Evolutionary conservation across 345 rosid species (phyloP), one percentile per base, ranked within the genome.

Genomic region (Salix dunnii): DNA sequence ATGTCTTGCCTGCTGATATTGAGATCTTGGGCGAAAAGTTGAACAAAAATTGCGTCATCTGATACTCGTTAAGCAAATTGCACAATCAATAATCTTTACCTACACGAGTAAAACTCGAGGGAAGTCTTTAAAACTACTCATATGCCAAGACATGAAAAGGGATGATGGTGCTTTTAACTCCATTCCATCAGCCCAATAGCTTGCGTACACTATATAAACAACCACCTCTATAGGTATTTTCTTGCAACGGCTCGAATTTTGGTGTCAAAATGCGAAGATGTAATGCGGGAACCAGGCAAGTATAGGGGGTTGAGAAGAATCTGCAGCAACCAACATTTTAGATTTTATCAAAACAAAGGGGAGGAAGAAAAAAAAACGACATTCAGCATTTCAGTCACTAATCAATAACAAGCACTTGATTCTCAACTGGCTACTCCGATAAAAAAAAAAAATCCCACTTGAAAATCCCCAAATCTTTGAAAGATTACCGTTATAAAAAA

Each of bases 231-330:
- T 5, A 92, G 82, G 80, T 94, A 90, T 76, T 96, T 96, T 79
- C 98, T 94, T 64, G 98, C 99, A 67, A 92, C 97, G 0, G 93
- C 94, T 2, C 97, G 96, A 21, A 94, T 97, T 85, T 96, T 91
- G 27, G 98, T 92, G 81, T 94, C 97, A 25, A 96, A 96, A 88
- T 94, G 97, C 27, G 98, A 83, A 18, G 97, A 91, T 30, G 96
- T 71, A 7, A 96, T 89, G 80, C 97, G 92, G 77, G 98, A 94
- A 68, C 99, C 97, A 0, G 97, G 98, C 81, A 96, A 79, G 79
- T 92, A 96, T 35, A 92, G 89, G 0, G 97, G 99, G 80, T 96
- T 96, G 64, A 91, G 93, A 87, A 94, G 92, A 64, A 80, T 91
- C 98, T 96, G 93, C 86, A 86, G 10, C 12, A 23, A 23, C 28